Percentiles rank a stretch among this genome's conserved stretches.
Conservation (phyloP, 495 filamentous ascomycete species). For the Talaromyces adpressus region DNA sequence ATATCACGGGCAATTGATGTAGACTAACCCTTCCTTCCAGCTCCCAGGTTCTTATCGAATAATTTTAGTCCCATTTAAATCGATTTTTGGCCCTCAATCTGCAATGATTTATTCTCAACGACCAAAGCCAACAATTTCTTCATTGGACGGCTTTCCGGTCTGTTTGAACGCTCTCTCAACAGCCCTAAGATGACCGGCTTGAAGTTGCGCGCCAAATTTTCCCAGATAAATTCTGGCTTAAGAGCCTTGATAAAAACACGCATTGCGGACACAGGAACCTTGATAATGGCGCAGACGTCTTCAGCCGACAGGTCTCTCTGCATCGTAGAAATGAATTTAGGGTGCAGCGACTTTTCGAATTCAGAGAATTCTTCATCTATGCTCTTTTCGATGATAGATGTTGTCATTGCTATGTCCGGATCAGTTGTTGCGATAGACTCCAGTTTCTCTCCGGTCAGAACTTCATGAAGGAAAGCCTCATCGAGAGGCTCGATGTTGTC, state of each 20-base stretch:
- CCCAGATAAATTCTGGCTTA: conserved; percentile 17
- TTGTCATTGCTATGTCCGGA: neutral
- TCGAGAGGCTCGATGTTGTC: conserved; percentile 17
- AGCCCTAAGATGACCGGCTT: neutral
- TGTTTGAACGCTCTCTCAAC: too few species aligned
- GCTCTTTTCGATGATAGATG: neutral
- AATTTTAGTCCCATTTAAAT: too few species aligned
- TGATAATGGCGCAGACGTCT: conserved; percentile 14
- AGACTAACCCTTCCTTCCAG: too few species aligned
- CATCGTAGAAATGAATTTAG: conserved; percentile 3
- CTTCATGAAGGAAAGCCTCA: conserved; percentile 14
- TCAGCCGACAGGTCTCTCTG: conserved; percentile 11
- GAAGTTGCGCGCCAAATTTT: conserved; percentile 15
- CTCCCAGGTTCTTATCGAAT: too few species aligned
- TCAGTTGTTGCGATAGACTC: neutral
- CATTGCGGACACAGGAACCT: conserved; percentile 15
- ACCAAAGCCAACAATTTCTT: too few species aligned
- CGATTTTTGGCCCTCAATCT: too few species aligned
- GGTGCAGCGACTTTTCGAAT: neutral
- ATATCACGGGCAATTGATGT: too few species aligned
- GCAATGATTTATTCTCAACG: too few species aligned
- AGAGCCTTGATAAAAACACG: conserved; percentile 16
- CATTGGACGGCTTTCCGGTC: too few species aligned
- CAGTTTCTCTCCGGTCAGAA: conserved; percentile 11
- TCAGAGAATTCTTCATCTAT: conserved; percentile 5